Conservation (phyloP, 805 yeast species). For the Candida khao-thaluensis region DNA sequence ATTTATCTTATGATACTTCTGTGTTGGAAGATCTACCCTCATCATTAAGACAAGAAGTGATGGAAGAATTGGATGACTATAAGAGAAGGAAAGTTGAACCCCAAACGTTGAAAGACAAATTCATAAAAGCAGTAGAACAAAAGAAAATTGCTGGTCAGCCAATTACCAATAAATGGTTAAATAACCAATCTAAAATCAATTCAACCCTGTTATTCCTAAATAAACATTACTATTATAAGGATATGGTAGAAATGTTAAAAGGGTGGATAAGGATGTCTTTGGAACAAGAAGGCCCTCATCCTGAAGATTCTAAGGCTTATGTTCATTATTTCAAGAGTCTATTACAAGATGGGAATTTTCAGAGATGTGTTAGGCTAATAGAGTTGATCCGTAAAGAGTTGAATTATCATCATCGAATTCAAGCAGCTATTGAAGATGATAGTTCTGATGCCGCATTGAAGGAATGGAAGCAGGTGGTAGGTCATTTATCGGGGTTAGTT, state of each 20-base stretch:
- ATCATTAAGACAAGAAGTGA: slow-evolving; percentile 33
- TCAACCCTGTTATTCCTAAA: slow-evolving; percentile 19
- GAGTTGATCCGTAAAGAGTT: slow-evolving; percentile 13
- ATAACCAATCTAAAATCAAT: slow-evolving; percentile 15
- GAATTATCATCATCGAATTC: slow-evolving; percentile 1
- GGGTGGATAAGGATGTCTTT: slow-evolving; percentile 30
- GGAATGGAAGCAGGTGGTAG: slow-evolving; percentile 11
- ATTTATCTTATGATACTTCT: slow-evolving; percentile 33
- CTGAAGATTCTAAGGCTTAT: slow-evolving; percentile 28
- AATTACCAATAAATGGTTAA: slow-evolving; percentile 22
- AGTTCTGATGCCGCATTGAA: slow-evolving; percentile 1
- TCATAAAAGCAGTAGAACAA: slow-evolving; percentile 17
- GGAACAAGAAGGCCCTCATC: slow-evolving; percentile 35
- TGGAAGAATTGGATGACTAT: slow-evolving; percentile 33
- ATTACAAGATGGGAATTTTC: slow-evolving; percentile 14
- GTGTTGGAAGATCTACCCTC: slow-evolving; percentile 41
- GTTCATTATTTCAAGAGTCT: slow-evolving; percentile 20
- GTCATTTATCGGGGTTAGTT: neutral
- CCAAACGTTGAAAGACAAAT: slow-evolving; percentile 27
- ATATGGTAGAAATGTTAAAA: slow-evolving; percentile 18
- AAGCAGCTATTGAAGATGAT: slow-evolving; percentile 1
- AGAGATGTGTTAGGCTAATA: slow-evolving; percentile 20
- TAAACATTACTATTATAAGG: slow-evolving; percentile 10
- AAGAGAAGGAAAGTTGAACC: slow-evolving; percentile 25
- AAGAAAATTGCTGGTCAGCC: slow-evolving; percentile 14